These are phyloP conservation scores for Backusella westeae DNA, from an alignment of 192 early-diverging fungal genomes.

Conservation along the genomic window DNA sequence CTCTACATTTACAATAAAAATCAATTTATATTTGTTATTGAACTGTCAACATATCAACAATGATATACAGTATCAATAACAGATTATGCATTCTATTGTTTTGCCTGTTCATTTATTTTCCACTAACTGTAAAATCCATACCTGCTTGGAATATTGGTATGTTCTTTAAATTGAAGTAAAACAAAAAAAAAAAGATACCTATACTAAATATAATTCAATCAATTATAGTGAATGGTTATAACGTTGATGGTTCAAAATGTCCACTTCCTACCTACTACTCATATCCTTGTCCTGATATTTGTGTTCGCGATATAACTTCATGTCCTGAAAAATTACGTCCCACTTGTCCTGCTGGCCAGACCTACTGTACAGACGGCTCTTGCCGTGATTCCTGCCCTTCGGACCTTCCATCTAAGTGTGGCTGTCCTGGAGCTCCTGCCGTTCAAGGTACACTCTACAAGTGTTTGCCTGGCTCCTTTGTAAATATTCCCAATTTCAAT, in stretches of 20 bases:
- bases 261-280: conserved; percentile 40
- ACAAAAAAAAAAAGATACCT: not conserved
- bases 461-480: conserved; percentile 11
- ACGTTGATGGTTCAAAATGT: conserved; percentile 41
- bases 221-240: conserved; percentile 47
- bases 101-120: not conserved
- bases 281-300: conserved; percentile 46
- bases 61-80: conserved; percentile 10
- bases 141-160: conserved; percentile 25
- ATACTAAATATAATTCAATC: not conserved
- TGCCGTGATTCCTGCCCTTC: conserved; percentile 42
- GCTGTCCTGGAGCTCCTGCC: conserved; percentile 28
- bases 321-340: conserved; percentile 38
- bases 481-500: conserved; percentile 27
- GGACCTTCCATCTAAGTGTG: conserved; percentile 28
- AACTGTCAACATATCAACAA: not conserved
- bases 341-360: conserved; percentile 40
- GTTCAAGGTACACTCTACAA: conserved; percentile 23
- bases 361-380: conserved; percentile 48
- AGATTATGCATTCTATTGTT: not conserved
- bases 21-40: not conserved
- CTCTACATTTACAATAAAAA: not conserved
- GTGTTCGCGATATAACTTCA: conserved; percentile 41
- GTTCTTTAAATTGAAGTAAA: not conserved
- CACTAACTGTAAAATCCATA: not conserved